Conservation (phyloP, 176 grass and related monocot species). For the Musa acuminata region DNA sequence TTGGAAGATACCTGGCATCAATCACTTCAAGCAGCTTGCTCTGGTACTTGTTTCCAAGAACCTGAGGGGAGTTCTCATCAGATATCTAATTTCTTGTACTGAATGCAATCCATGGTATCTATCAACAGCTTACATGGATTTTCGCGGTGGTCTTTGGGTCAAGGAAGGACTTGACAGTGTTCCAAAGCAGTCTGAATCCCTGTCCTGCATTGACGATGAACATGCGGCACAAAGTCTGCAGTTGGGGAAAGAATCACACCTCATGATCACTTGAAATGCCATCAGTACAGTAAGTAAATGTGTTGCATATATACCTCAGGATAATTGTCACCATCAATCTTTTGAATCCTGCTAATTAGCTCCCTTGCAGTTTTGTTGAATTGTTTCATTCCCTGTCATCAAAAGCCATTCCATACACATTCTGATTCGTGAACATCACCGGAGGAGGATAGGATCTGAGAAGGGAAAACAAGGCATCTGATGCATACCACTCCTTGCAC, state of each 20-base stretch:
- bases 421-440: too few relatives aligned
- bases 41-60: conserved; percentile 93
- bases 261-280: not conserved
- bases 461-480: too few relatives aligned
- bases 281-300: not conserved
- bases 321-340: conserved; percentile 93
- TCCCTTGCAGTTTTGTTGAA: conserved; percentile 94
- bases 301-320: conserved; percentile 44
- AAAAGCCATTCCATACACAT: too few relatives aligned
- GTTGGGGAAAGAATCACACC: not conserved
- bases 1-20: conserved; percentile 60
- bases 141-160: conserved; percentile 99
- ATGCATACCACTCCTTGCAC: conserved; percentile 86
- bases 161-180: conserved; percentile 88
- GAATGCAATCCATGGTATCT: too few relatives aligned
- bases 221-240: conserved; percentile 79
- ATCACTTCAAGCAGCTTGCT: conserved; percentile 96
- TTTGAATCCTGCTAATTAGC: conserved; percentile 75
- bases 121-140: conserved; percentile 45
- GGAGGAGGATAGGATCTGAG: too few relatives aligned
- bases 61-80: conserved; percentile 35
- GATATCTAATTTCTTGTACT: conserved; percentile 5
- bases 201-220: conserved; percentile 98
- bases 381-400: conserved; percentile 64
- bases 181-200: conserved; percentile 89